Evolutionary conservation across 352 stramenopile species (phyloP), one percentile per base, ranked within the genome.

Genomic region (Elongisporangium undulatum): DNA sequence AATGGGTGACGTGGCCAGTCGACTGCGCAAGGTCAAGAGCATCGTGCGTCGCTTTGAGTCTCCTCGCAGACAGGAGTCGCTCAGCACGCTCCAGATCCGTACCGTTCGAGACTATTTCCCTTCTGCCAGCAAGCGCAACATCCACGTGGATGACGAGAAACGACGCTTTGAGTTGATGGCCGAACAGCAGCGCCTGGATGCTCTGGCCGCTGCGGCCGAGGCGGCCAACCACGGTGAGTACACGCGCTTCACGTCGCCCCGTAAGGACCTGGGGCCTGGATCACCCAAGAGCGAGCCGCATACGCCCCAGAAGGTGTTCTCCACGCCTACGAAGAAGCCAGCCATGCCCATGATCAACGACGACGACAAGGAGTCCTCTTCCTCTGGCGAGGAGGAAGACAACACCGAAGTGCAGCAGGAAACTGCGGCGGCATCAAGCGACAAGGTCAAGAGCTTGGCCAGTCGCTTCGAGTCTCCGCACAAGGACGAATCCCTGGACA

Each of bases 391-490:
- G 34, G 34, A 45, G 34, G 53, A 53, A 57, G n/a, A 29, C 21
- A 19, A 24, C 26, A 13, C 23, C 13, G 38, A 49, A 56, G 29
- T 22, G 34, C 51, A 63, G 55, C 58, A 58, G 20, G 67, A 72
- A 21, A 70, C 34, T 4, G 34, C 4, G 10, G 7, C 34, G 10
- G 7, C 34, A n/a, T n/a, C n/a, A 45, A 45, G 34, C 12, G 5
- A 15, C 1, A 52, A 67, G 52, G 70, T 77, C 9, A 77, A 72
- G 45, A 68, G 59, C n/a, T 58, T 77, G 51, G 70, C 70, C 19
- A 75, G 64, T 19, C 70, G 67, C 22, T 77, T 45, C 34, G 34
- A 45, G 13, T 45, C 34, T 16, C 34, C 34, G 34, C 34, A 17
- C 34, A 45, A 45, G 34, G 34, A 45, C 34, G 34, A 45, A 10